Conservation (phyloP, 805 yeast genomes). For the Ogataea kodamae region DNA sequence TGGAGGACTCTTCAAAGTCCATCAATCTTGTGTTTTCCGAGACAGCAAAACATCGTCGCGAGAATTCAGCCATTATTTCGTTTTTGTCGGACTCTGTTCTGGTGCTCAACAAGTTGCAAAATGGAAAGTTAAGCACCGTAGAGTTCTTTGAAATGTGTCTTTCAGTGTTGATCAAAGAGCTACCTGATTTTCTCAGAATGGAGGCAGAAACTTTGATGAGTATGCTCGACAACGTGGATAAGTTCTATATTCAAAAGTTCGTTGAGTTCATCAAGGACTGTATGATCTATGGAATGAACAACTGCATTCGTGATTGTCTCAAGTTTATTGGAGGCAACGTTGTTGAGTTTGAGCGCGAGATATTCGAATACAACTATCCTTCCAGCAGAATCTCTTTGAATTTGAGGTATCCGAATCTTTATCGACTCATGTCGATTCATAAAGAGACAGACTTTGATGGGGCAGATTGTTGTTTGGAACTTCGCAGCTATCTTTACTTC, state of each 20-base stretch:
- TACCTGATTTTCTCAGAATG: constrained; percentile 19
- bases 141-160: constrained; percentile 19
- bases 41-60: constrained; percentile 8
- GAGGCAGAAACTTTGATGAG: constrained; percentile 16
- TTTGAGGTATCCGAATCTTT: constrained; percentile 21
- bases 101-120: constrained; percentile 16
- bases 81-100: constrained; percentile 21
- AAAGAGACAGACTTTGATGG: constrained; percentile 3
- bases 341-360: constrained; percentile 22
- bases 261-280: constrained; percentile 26
- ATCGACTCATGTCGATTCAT: constrained; percentile 13
- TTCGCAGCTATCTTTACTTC: constrained; percentile 14
- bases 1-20: constrained; percentile 13
- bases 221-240: constrained; percentile 10
- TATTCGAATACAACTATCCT: constrained; percentile 17
- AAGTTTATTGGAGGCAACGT: constrained; percentile 17
- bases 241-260: constrained; percentile 19
- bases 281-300: constrained; percentile 25
- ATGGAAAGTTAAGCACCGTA: constrained; percentile 7
- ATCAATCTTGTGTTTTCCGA: constrained; percentile 13
- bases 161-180: constrained; percentile 12
- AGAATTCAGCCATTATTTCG: constrained; percentile 11
- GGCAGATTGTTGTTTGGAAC: background rate
- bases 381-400: constrained; percentile 16
- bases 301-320: constrained; percentile 18